phyloP scores from a whole-genome alignment of 352 stramenopile species.

The Paralagenidium karlingii region DNA sequence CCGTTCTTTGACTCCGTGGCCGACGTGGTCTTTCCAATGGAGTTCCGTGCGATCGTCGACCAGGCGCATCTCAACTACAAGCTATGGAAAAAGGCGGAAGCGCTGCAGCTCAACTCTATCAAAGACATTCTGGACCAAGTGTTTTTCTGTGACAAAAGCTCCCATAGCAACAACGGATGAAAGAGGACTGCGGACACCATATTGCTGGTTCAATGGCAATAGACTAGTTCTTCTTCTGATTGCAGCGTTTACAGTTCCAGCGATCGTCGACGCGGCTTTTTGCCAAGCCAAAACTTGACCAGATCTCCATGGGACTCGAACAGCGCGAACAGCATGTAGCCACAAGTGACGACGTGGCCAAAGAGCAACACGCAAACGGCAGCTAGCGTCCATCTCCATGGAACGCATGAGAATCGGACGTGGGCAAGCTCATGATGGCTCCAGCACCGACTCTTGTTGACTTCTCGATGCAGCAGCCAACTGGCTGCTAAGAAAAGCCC shows the following conservation, averaged over 20 bases:
- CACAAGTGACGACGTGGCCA: slow-evolving; percentile 41
- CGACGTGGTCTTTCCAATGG: slow-evolving; percentile 54
- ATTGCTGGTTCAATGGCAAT: neutral
- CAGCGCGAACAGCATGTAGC: slow-evolving; percentile 54
- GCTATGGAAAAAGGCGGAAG: slow-evolving; percentile 66
- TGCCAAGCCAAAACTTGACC: slow-evolving; percentile 55
- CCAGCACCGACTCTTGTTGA: no score
- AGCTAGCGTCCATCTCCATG: slow-evolving; percentile 2
- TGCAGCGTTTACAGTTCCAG: neutral
- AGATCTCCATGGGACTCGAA: slow-evolving; percentile 55
- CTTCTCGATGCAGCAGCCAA: no score
- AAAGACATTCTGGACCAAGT: slow-evolving; percentile 76
- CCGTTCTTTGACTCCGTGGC: slow-evolving; percentile 72
- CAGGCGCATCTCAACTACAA: slow-evolving; percentile 78
- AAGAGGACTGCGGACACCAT: neutral
- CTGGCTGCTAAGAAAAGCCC: slow-evolving; percentile 2
- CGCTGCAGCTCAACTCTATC: slow-evolving; percentile 72
- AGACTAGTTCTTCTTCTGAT: neutral
- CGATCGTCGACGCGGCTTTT: slow-evolving; percentile 4
- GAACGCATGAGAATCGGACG: no score
- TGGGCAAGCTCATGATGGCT: no score
- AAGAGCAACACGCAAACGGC: slow-evolving; percentile 20
- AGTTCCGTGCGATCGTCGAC: slow-evolving; percentile 72
- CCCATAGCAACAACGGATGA: slow-evolving; percentile 1
- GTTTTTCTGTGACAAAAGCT: no score